These are phyloP conservation scores for Metroxylon sagu DNA, from an alignment of 176 grass and related monocot species.

Conservation along the genomic window DNA sequence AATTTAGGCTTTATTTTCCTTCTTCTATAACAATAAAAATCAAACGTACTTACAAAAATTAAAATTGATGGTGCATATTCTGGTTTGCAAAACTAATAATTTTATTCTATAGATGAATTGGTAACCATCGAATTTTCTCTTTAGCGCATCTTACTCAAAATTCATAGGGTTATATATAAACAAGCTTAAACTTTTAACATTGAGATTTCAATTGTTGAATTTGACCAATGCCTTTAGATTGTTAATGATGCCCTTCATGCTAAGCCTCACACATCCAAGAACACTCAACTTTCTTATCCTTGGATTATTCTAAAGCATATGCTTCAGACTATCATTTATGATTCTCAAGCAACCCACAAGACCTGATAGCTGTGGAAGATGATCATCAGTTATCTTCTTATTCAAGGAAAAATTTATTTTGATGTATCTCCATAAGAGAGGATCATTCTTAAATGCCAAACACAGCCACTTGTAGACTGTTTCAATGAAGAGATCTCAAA, in stretches of 20 bases:
- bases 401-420: slow-evolving; percentile 38
- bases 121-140: too few species aligned
- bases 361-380: slow-evolving; percentile 36
- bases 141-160: too few species aligned
- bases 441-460: slow-evolving; percentile 30
- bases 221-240: too few species aligned
- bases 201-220: too few species aligned
- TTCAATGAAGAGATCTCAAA: slow-evolving; percentile 48
- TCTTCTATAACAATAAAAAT: too few species aligned
- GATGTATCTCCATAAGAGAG: slow-evolving; percentile 49
- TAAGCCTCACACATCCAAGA: too few species aligned
- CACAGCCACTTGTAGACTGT: slow-evolving; percentile 56
- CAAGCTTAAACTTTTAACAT: not conserved
- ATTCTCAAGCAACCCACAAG: slow-evolving; percentile 39
- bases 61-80: too few species aligned
- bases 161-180: not conserved
- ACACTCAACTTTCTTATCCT: slow-evolving; percentile 29
- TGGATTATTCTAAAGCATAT: slow-evolving; percentile 46
- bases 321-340: slow-evolving; percentile 67
- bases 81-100: too few species aligned
- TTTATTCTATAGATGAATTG: too few species aligned
- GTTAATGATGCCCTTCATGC: too few species aligned
- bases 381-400: slow-evolving; percentile 48
- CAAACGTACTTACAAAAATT: too few species aligned
- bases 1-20: too few species aligned